Evolutionary conservation across 306 rosid genomes (phyloP).

Genomic region (Lathyrus oleraceus): DNA sequence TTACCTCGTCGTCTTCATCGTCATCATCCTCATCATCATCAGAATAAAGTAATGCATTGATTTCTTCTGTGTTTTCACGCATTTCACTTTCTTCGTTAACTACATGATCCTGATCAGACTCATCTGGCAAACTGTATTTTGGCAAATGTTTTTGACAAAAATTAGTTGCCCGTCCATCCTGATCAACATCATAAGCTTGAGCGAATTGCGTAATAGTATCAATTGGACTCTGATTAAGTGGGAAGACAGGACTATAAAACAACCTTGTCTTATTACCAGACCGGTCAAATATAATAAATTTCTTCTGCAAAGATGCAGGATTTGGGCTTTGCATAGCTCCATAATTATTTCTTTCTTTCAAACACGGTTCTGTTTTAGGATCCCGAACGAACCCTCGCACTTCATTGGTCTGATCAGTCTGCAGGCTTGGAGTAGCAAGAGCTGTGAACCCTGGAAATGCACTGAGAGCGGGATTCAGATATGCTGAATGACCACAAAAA

Average conservation of each 20-base stretch:
- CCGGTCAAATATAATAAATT: slow-evolving; percentile 68
- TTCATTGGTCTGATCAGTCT: slow-evolving; percentile 43
- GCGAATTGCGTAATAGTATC: slow-evolving; percentile 31
- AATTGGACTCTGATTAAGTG: slow-evolving; percentile 44
- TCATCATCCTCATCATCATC: slow-evolving; percentile 48
- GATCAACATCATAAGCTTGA: slow-evolving; percentile 32
- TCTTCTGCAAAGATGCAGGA: slow-evolving; percentile 51
- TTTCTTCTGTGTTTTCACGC: slow-evolving; percentile 89
- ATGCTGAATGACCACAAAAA: slow-evolving; percentile 42
- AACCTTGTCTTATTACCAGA: slow-evolving; percentile 68
- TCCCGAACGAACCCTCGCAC: slow-evolving; percentile 44
- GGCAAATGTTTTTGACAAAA: slow-evolving; percentile 36
- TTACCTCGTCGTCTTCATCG: slow-evolving; percentile 59
- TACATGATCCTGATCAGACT: slow-evolving; percentile 47
- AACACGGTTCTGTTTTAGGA: slow-evolving; percentile 39
- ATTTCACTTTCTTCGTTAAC: slow-evolving; percentile 62
- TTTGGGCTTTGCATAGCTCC: slow-evolving; percentile 44
- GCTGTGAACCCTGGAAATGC: slow-evolving; percentile 45
- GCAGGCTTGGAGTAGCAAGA: slow-evolving; percentile 43
- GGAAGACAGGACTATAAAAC: slow-evolving; percentile 53
- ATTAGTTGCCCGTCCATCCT: slow-evolving; percentile 29
- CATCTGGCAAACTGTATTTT: slow-evolving; percentile 36
- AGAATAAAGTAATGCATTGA: slow-evolving; percentile 81
- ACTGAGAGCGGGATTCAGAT: slow-evolving; percentile 36
- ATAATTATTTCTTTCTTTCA: slow-evolving; percentile 33